Conservation (phyloP, 2,329 filamentous ascomycete species). For the Verticillium nonalfalfae region DNA sequence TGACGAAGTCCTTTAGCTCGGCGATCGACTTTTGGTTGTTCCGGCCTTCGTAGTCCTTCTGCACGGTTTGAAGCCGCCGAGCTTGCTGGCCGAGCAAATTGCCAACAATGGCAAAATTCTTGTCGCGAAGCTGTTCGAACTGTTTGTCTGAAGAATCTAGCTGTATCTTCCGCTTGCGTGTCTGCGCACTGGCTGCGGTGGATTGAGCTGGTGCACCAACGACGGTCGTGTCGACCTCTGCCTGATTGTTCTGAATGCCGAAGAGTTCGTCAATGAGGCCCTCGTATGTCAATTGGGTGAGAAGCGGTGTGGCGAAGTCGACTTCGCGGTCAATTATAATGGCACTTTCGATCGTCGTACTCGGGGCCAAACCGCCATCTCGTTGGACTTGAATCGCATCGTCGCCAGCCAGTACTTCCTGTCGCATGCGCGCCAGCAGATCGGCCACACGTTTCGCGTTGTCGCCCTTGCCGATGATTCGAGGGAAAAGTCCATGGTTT, state of each 20-base stretch:
- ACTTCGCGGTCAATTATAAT: constrained; percentile 95
- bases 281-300: constrained; percentile 96
- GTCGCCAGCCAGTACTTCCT: constrained; percentile 78
- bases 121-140: constrained; percentile 80
- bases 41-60: constrained; percentile 83
- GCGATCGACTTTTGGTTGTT: constrained; percentile 78
- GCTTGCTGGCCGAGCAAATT: constrained; percentile 85
- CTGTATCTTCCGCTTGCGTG: constrained; percentile 78
- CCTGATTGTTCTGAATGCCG: constrained; percentile 85
- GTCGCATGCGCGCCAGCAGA: constrained; percentile 82
- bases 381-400: constrained; percentile 52
- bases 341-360: constrained; percentile 79
- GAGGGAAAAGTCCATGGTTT: constrained; percentile 86
- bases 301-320: constrained; percentile 83
- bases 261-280: constrained; percentile 92
- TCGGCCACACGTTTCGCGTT: constrained; percentile 87
- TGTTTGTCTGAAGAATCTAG: constrained; percentile 86
- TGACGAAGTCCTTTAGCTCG: constrained; percentile 92
- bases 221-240: constrained; percentile 86
- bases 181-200: constrained; percentile 46
- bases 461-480: constrained; percentile 92
- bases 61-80: constrained; percentile 73
- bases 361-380: constrained; percentile 70
- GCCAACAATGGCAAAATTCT: constrained; percentile 93
- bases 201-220: constrained; percentile 67